Percentiles rank a stretch among this genome's conserved stretches.
Conservation (phyloP, 2,329 filamentous ascomycete genomes). For the Aspergillus pseudonomiae region DNA sequence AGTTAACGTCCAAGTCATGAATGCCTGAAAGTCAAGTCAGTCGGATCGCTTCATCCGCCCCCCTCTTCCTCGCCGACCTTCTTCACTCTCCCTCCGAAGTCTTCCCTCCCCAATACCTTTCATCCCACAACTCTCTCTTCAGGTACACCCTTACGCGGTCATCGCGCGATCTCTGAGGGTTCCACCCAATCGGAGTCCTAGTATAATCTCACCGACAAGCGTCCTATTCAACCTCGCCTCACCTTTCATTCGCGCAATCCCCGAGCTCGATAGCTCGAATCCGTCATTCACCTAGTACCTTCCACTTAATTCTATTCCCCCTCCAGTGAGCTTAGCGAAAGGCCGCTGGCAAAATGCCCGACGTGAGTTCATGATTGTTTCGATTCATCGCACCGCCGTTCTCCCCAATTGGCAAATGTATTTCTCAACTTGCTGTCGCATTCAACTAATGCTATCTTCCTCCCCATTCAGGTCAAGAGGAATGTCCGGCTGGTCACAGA, state of each 20-base stretch:
- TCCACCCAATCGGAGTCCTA: slow-evolving; percentile 3
- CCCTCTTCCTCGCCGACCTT: slow-evolving; percentile 1
- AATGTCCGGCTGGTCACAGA: slow-evolving; percentile 91
- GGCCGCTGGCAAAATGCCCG: slow-evolving; percentile 34
- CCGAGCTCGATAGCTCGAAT: slow-evolving; percentile 1
- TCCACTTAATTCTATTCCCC: slow-evolving; percentile 4
- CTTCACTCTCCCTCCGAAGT: slow-evolving; percentile 5
- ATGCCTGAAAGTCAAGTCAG: slow-evolving; percentile 2
- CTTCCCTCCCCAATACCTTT: not conserved
- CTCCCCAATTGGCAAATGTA: slow-evolving; percentile 10
- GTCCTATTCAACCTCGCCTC: slow-evolving; percentile 2
- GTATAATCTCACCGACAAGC: not conserved
- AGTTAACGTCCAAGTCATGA: not conserved
- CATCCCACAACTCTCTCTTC: not conserved
- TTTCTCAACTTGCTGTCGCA: slow-evolving; percentile 17
- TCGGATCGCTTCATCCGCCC: slow-evolving; percentile 12
- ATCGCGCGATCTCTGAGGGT: not conserved
- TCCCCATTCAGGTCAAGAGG: slow-evolving; percentile 67
- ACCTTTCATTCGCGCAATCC: slow-evolving; percentile 6
- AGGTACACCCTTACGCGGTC: not conserved
- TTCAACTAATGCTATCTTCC: slow-evolving; percentile 23
- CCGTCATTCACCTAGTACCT: slow-evolving; percentile 1
- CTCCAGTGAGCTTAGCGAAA: slow-evolving; percentile 6
- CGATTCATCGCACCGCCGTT: slow-evolving; percentile 1
- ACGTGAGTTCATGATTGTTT: slow-evolving; percentile 30